Conservation (phyloP, 345 rosid species). For the Melastoma malabathricum region DNA sequence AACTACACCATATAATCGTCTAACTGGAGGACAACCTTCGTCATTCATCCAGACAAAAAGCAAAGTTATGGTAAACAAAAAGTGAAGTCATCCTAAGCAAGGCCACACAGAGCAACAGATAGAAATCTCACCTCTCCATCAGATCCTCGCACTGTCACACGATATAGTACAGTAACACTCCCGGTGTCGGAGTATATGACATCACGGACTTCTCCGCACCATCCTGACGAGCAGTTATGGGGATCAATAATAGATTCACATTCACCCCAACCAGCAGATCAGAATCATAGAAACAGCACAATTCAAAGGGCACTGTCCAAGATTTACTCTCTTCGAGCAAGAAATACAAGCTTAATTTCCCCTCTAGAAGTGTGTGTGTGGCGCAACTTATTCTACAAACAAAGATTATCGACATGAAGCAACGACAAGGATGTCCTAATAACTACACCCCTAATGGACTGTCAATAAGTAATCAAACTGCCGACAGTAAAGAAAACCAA, state of each 20-base stretch:
- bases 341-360: too few species aligned
- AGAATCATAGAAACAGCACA: too few species aligned
- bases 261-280: too few species aligned
- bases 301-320: too few species aligned
- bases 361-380: too few species aligned
- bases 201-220: slow-evolving; percentile 99
- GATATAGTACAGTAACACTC: slow-evolving; percentile 83
- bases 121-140: slow-evolving; percentile 76
- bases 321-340: too few species aligned
- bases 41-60: too few species aligned
- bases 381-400: too few species aligned
- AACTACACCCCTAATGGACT: too few species aligned
- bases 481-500: slow-evolving; percentile 17
- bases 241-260: neutral
- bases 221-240: slow-evolving; percentile 32
- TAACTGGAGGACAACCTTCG: too few species aligned
- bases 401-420: neutral
- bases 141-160: slow-evolving; percentile 85
- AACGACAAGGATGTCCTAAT: neutral
- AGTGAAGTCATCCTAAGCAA: neutral
- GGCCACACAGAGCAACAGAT: neutral
- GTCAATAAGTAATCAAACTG: neutral
- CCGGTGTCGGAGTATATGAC: slow-evolving; percentile 84
- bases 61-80: too few species aligned
- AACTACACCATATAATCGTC: too few species aligned